Conservation (phyloP, 148 eudicot species). For the Arbutus unedo region DNA sequence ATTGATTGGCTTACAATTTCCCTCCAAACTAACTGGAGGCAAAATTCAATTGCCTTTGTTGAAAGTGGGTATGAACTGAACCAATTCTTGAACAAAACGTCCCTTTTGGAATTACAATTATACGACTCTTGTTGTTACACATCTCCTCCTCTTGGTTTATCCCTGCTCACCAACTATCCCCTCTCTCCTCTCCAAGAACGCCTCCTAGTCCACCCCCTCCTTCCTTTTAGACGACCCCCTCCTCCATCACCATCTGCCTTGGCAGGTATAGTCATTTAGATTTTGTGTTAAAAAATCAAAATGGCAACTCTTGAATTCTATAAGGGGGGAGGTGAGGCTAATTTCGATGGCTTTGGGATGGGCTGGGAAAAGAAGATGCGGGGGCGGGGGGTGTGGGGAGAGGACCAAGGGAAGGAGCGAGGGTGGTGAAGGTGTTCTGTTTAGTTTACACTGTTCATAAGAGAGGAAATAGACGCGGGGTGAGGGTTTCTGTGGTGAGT, state of each 20-base stretch:
- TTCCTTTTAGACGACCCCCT: background rate
- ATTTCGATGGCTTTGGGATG: background rate
- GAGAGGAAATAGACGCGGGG: background rate
- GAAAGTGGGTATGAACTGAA: background rate
- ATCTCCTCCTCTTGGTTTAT: background rate
- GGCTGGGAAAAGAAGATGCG: background rate
- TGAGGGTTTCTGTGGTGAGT: too few relatives aligned
- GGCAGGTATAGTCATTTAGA: too few relatives aligned
- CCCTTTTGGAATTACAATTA: background rate
- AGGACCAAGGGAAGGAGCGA: background rate
- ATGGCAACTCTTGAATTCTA: background rate
- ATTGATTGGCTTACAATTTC: too few relatives aligned
- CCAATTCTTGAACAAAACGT: background rate
- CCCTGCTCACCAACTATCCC: background rate
- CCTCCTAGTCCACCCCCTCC: background rate
- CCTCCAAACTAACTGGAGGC: too few relatives aligned
- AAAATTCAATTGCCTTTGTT: background rate
- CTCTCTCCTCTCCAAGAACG: background rate
- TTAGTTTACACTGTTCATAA: background rate
- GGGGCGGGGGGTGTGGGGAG: background rate
- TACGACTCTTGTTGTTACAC: background rate
- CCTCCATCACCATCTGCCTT: background rate
- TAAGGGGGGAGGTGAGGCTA: background rate
- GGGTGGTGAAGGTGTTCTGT: background rate
- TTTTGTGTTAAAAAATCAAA: background rate